Percentiles rank a stretch among this genome's conserved stretches.
These are phyloP conservation scores for Stagonosporopsis cucurbitacearum DNA, from an alignment of 2,329 filamentous ascomycete genomes.

Conservation along the genomic window DNA sequence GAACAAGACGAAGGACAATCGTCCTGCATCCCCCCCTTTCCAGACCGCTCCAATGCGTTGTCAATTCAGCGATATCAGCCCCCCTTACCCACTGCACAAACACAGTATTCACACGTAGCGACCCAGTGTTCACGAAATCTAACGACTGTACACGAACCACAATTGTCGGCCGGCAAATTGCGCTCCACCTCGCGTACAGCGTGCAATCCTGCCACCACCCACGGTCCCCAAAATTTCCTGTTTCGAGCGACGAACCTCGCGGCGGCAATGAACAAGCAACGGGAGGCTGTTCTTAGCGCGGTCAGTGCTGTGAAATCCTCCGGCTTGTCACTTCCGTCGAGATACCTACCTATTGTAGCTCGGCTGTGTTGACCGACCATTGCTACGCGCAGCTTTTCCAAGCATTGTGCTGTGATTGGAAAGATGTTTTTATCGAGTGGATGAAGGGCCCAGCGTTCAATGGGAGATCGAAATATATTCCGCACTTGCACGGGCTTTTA, in stretches of 20 bases:
- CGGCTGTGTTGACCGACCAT: not conserved
- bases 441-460: not conserved
- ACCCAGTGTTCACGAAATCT: too few species aligned
- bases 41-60: constrained; percentile 4
- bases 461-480: not conserved
- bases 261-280: constrained; percentile 2
- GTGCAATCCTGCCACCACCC: not conserved
- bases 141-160: constrained; percentile 1
- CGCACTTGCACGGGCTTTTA: not conserved
- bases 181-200: constrained; percentile 5
- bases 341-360: too few species aligned
- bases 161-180: constrained; percentile 2
- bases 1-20: not conserved
- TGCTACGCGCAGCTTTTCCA: not conserved
- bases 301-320: not conserved
- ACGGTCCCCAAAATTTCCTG: not conserved
- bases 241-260: not conserved
- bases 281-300: not conserved
- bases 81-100: not conserved
- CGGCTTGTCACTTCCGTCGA: not conserved
- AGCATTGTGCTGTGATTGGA: not conserved
- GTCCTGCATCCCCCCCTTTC: not conserved
- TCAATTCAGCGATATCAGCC: not conserved
- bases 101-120: not conserved
- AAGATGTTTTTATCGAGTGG: not conserved